phyloP scores from a whole-genome alignment of 148 eudicot genomes.

The Persicaria tinctoria region DNA sequence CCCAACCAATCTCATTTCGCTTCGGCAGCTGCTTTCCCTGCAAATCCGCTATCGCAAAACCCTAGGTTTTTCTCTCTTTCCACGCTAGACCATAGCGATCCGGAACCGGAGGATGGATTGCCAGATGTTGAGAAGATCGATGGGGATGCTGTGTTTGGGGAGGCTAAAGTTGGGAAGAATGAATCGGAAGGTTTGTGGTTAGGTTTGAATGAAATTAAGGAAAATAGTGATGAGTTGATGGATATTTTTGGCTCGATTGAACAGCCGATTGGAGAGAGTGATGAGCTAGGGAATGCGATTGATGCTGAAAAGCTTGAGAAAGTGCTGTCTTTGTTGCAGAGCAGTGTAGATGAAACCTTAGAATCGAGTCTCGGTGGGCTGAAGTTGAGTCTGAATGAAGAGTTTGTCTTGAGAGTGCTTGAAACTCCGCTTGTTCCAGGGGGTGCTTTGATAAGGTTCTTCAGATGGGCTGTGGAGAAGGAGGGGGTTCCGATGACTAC shows the following conservation, averaged over 20 bases:
- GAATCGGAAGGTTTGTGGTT: constrained; percentile 5
- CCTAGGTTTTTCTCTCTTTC: constrained; percentile 34
- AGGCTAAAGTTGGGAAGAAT: neutral
- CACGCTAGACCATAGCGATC: constrained; percentile 17
- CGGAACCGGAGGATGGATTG: constrained; percentile 15
- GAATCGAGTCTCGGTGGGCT: constrained; percentile 38
- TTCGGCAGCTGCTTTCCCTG: constrained; percentile 6
- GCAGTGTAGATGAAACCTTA: constrained; percentile 37
- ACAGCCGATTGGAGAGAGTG: constrained; percentile 8
- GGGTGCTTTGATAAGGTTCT: constrained; percentile 48
- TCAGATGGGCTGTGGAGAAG: constrained; percentile 48
- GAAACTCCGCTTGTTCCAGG: constrained; percentile 46
- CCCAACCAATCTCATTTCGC: constrained; percentile 8
- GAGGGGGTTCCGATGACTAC: constrained; percentile 24
- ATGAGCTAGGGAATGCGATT: constrained; percentile 15
- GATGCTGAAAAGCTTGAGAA: constrained; percentile 43
- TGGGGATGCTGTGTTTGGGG: constrained; percentile 15
- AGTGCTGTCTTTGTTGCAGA: constrained; percentile 59
- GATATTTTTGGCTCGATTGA: constrained; percentile 11
- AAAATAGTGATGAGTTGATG: constrained; percentile 15
- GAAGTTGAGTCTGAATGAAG: constrained; percentile 39
- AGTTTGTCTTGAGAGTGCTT: constrained; percentile 53
- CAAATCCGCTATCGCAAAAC: constrained; percentile 16
- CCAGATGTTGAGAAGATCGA: neutral
- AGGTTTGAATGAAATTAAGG: constrained; percentile 17